A percentile compares a stretch with the other conserved stretches of the same genome.
phyloP scores from a whole-genome alignment of 345 rosid genomes.

The Heritiera fomes region DNA sequence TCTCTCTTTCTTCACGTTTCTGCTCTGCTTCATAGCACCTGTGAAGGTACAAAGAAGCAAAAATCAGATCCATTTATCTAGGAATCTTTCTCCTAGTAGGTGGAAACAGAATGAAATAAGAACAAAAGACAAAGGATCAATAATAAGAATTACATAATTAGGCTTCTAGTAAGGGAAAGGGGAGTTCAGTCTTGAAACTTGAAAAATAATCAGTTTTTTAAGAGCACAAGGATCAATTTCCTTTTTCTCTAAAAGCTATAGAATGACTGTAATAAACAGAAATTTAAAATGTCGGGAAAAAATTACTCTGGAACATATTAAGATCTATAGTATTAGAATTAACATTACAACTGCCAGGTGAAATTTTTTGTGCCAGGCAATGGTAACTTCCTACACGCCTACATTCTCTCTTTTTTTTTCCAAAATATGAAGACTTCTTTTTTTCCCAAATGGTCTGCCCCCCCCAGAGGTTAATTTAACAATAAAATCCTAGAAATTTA shows the following conservation, averaged over 20 bases:
- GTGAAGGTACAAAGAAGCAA: constrained; percentile 25
- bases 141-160: not conserved
- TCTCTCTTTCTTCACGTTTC: constrained; percentile 82
- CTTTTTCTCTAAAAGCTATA: not conserved
- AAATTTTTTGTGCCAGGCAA: not conserved
- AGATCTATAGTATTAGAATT: not conserved
- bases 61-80: constrained; percentile 18
- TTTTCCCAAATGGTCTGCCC: not conserved
- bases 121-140: not conserved
- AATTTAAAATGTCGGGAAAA: not conserved
- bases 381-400: not conserved
- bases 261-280: not conserved
- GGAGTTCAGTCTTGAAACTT: not conserved
- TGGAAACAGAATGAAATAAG: not conserved
- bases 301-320: not conserved
- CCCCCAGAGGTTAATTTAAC: not conserved
- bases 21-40: constrained; percentile 91
- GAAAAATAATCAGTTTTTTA: not conserved
- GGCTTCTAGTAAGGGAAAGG: not conserved
- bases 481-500: not conserved
- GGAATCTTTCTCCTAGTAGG: constrained; percentile 4
- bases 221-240: not conserved
- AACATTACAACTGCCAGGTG: not conserved
- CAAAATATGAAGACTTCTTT: not conserved
- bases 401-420: not conserved